Base-by-base conservation (phyloP, 441 rosid species). In the Gossypium gossypioides region DNA sequence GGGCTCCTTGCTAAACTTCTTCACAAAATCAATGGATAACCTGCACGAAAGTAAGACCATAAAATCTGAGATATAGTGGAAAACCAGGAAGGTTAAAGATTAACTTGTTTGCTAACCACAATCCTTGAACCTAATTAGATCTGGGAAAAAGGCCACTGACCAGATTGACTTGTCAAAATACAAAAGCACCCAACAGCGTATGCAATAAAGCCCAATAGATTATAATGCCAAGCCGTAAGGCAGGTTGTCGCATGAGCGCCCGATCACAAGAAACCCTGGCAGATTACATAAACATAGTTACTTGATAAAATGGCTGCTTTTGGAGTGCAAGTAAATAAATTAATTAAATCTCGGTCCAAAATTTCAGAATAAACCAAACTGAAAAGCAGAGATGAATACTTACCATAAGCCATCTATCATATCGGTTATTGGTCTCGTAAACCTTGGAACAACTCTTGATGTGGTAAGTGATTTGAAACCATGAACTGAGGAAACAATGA, bases 221-320 rank as follows among this genome's bases (percentile, higher is more conserved):
- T 71, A 94, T 90, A 72, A 96, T 92, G 52, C 94, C 83, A 71
- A 96, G 96, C 81, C 97, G 91, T 52, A 92, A 87, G 21, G 88
- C 89, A 77, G 99, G 98, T 75, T 87, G 96, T 75, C 91, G 87
- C 99, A 92, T 92, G 52, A 96, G 85, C 27, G 99, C 84, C 75
- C 99, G 84, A 74, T 96, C 98, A 82, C 99, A 96, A 61, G 97
- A 91, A 73, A 93, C 99, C 99, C 99, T 94, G 85, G 51, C 12
- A 74, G 18, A 76, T 46, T 22, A 63, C 29, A 72, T 22, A 8
- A 54, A 51, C 27, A 68, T 9, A 16, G 22, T 67, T 67, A 27
- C 42, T 25, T 16, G 16, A 68, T 29, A 2, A 29, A 52, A 51
- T 51, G 72, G 60, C 18, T 8, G 6, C 59, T 68, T 52, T 68